These are phyloP conservation scores for Trichoderma sp. DNA, from an alignment of 2,329 filamentous ascomycete species.

Conservation along the genomic window DNA sequence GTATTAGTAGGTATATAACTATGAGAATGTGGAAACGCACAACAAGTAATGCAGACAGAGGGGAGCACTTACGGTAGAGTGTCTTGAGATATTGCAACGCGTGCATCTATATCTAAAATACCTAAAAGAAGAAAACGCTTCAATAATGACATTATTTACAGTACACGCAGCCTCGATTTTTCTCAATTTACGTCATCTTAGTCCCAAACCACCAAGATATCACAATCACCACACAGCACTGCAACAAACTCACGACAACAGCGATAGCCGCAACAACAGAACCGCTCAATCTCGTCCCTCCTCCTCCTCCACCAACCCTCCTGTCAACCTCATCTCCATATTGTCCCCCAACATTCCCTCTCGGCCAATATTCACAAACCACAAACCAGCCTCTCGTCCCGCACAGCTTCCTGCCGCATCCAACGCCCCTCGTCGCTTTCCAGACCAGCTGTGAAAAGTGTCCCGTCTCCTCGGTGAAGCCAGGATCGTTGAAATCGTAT, in stretches of 20 bases:
- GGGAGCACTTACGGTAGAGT: not conserved
- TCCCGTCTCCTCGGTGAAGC: conserved; percentile 59
- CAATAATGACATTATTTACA: not conserved
- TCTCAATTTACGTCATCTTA: not conserved
- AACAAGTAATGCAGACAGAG: not conserved
- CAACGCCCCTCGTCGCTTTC: conserved; percentile 58
- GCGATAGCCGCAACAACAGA: not conserved
- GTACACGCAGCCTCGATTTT: not conserved
- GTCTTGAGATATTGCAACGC: not conserved
- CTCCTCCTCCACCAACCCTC: not conserved
- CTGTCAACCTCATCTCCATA: conserved; percentile 40
- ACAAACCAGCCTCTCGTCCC: conserved; percentile 58
- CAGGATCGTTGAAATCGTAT: conserved; percentile 57
- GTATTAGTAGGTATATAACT: not conserved
- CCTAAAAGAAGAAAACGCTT: not conserved
- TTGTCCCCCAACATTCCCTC: conserved; percentile 58
- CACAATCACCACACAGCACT: not conserved
- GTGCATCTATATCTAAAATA: not conserved
- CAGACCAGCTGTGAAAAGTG: conserved; percentile 75
- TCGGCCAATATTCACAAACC: conserved; percentile 67
- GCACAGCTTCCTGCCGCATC: conserved; percentile 49
- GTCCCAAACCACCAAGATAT: conserved; percentile 8
- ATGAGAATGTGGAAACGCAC: not conserved
- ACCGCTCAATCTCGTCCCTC: not conserved
- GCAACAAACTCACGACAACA: conserved; percentile 1